These are phyloP conservation scores for Salix exigua DNA, from an alignment of 345 rosid species.

Conservation along the genomic window DNA sequence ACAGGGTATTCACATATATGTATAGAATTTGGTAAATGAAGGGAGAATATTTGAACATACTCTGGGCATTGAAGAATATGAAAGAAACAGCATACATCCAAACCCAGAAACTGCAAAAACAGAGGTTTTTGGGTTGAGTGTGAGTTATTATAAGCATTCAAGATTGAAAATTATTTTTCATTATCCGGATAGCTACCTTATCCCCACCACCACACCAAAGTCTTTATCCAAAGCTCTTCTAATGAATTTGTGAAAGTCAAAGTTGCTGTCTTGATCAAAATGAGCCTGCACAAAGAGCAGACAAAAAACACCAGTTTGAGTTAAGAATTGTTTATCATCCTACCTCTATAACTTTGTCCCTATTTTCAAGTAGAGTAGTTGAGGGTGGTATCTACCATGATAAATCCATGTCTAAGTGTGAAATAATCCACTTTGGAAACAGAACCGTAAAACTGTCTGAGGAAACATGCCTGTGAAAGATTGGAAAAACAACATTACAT, in stretches of 20 bases:
- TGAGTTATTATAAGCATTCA: neutral
- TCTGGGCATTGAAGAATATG: constrained; percentile 66
- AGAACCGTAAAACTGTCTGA: constrained; percentile 66
- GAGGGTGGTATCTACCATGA: constrained; percentile 36
- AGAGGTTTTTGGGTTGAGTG: neutral
- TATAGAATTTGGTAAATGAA: neutral
- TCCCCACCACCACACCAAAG: constrained; percentile 58
- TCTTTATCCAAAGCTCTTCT: constrained; percentile 71
- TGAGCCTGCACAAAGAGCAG: constrained; percentile 53
- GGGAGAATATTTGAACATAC: constrained; percentile 30
- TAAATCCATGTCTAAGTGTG: constrained; percentile 76
- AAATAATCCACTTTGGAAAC: constrained; percentile 70
- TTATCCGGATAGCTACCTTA: constrained; percentile 35
- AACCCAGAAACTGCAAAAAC: constrained; percentile 57
- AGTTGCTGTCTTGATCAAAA: constrained; percentile 49
- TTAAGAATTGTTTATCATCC: neutral
- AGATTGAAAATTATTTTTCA: neutral
- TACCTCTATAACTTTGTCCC: neutral
- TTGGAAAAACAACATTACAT: neutral
- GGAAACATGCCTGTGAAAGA: constrained; percentile 44
- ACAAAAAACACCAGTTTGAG: neutral
- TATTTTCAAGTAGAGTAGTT: neutral
- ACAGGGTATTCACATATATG: neutral
- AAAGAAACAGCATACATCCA: constrained; percentile 59
- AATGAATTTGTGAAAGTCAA: constrained; percentile 74